A percentile compares a stretch with the other conserved stretches of the same genome.
Conservation (phyloP, 2,329 filamentous ascomycete species). For the Lasiodiplodia sp. region DNA sequence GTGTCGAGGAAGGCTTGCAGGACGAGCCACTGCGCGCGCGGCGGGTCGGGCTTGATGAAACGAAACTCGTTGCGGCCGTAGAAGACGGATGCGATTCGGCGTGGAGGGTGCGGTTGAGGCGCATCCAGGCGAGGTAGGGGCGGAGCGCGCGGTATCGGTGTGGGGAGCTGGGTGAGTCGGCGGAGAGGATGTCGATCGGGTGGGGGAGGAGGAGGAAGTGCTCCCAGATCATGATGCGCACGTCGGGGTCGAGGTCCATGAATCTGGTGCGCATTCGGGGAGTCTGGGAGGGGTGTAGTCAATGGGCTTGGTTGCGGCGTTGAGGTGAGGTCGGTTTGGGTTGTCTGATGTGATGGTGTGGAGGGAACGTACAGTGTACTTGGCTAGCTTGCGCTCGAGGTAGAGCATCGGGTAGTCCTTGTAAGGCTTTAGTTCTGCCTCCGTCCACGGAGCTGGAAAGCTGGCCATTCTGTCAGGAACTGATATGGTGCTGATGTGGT, state of each 20-base stretch:
- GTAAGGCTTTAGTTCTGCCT: too few species aligned
- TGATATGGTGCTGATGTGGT: too few species aligned
- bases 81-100: neutral
- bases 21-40: neutral
- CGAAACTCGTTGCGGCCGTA: neutral
- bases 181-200: neutral
- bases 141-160: neutral
- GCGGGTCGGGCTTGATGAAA: neutral
- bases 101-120: constrained; percentile 48
- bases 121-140: neutral
- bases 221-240: constrained; percentile 7
- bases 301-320: too few species aligned
- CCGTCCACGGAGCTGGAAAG: too few species aligned
- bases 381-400: too few species aligned
- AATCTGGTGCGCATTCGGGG: too few species aligned
- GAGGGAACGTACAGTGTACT: too few species aligned
- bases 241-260: neutral
- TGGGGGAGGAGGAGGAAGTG: neutral
- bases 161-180: neutral
- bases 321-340: too few species aligned
- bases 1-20: neutral
- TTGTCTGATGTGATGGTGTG: too few species aligned
- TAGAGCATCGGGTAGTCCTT: too few species aligned
- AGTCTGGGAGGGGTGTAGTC: too few species aligned
- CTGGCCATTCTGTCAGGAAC: too few species aligned